Base-by-base conservation (phyloP, 805 yeast genomes). In the Lachancea sp. region DNA sequence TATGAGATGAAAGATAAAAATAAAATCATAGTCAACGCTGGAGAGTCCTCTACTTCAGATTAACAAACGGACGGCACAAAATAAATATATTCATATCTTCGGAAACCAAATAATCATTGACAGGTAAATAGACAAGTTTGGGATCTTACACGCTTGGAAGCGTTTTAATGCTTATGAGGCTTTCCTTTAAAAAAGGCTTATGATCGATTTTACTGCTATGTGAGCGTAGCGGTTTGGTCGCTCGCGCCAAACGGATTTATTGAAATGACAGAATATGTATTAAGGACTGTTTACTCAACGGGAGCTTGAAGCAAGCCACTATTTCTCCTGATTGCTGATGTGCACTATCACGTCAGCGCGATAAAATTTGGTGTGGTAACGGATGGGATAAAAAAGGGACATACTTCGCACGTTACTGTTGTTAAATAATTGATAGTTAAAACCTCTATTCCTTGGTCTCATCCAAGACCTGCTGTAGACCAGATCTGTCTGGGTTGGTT, bases 401-500 rank as follows among this genome's bases (percentile, higher is more conserved):
- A 22, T 4, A 22, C 25, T 22, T 22, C 25, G 16, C 36, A 33
- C 18, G 36, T 12, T 33, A 15, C 18, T 12, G 36, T 11, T 32
- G 7, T 32, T 32, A 32, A 32, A 17, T 32, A 35, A 35, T 19
- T 7, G 16, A n/a, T 38, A 15, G 22, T 19, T 38, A 5, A 29
- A 5, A 29, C 15, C 25, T 31, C 12, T 35, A 41, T 18, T 47
- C 43, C 36, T 44, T 38, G 13, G 38, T 13, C 38, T 51, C 43
- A 3, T 50, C 56, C 47, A 56, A 52, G 34, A 62, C 59, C 39
- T 60, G 61, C 32, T 59, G 51, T 42, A 61, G 51, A 41, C 58
- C 59, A 34, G 69, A 63, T 48, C 57, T 57, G 40, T 63, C 63
- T 57, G 82, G 81, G 56, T 67, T 68, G 29, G 49, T 50, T 70